A percentile compares a stretch with the other conserved stretches of the same genome.
phyloP scores from a whole-genome alignment of 148 eudicot genomes.

The Chenopodium album region DNA sequence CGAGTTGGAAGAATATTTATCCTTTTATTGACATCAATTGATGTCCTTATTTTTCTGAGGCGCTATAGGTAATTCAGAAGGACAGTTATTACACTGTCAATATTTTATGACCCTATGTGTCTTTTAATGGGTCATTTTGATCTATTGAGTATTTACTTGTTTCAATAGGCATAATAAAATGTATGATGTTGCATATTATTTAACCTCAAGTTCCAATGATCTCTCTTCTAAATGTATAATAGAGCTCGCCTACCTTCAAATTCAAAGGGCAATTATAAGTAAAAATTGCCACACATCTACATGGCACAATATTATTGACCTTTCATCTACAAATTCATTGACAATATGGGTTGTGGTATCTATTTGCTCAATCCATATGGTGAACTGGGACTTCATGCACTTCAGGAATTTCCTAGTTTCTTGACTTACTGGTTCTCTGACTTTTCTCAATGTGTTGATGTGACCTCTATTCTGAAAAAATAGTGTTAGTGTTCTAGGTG shows the following conservation, averaged over 20 bases:
- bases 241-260: background rate
- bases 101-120: background rate
- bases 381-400: background rate
- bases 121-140: background rate
- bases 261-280: background rate
- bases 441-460: background rate
- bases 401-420: background rate
- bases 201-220: background rate
- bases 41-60: background rate
- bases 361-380: background rate
- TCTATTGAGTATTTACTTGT: too few species aligned
- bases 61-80: background rate
- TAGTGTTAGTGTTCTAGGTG: background rate
- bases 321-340: background rate
- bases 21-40: background rate
- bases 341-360: background rate
- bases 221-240: background rate
- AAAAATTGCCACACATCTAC: background rate
- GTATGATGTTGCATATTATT: background rate
- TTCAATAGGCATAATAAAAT: background rate
- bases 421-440: background rate
- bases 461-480: background rate
- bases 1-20: background rate
- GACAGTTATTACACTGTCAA: too few species aligned
- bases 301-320: background rate